Percentiles rank a stretch among this genome's conserved stretches.
These are phyloP conservation scores for Diaporthe australafricana DNA, from an alignment of 2,329 filamentous ascomycete species.

Conservation along the genomic window DNA sequence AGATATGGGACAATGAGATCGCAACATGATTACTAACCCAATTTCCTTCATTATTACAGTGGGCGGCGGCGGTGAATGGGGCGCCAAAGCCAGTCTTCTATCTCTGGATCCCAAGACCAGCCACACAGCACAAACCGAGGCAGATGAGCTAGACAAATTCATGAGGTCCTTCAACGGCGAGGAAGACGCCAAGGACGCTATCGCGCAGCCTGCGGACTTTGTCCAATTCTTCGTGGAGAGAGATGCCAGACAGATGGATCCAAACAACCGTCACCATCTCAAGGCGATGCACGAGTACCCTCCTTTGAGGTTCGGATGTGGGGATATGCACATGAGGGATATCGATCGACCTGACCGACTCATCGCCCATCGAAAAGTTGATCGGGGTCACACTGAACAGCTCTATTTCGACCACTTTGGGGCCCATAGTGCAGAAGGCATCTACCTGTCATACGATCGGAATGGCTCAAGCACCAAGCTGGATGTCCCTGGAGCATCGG, in stretches of 20 bases:
- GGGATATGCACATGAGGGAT: constrained; percentile 26
- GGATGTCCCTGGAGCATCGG: constrained; percentile 34
- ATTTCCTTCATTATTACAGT: constrained; percentile 55
- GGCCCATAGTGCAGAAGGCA: constrained; percentile 34
- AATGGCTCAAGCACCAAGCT: constrained; percentile 41
- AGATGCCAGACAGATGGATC: constrained; percentile 44
- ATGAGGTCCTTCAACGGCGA: constrained; percentile 58
- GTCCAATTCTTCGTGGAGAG: constrained; percentile 72
- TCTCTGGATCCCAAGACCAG: constrained; percentile 79
- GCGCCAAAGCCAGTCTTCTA: constrained; percentile 80
- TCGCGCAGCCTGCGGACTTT: constrained; percentile 71
- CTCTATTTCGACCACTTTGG: constrained; percentile 32
- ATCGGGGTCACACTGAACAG: not conserved
- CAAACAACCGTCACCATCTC: not conserved
- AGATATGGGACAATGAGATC: not conserved
- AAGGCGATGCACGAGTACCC: constrained; percentile 31
- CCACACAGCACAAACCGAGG: constrained; percentile 56
- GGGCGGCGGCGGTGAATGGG: constrained; percentile 88
- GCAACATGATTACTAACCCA: not conserved
- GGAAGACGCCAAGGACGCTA: constrained; percentile 57
- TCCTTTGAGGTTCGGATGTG: constrained; percentile 24
- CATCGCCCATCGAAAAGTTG: not conserved
- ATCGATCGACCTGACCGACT: not conserved
- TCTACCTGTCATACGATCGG: constrained; percentile 25
- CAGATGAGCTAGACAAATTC: constrained; percentile 66